Evolutionary conservation across 2,329 filamentous ascomycete genomes (phyloP), one percentile per base, ranked within the genome.

Genomic region (Decorospora gaudefroyi): DNA sequence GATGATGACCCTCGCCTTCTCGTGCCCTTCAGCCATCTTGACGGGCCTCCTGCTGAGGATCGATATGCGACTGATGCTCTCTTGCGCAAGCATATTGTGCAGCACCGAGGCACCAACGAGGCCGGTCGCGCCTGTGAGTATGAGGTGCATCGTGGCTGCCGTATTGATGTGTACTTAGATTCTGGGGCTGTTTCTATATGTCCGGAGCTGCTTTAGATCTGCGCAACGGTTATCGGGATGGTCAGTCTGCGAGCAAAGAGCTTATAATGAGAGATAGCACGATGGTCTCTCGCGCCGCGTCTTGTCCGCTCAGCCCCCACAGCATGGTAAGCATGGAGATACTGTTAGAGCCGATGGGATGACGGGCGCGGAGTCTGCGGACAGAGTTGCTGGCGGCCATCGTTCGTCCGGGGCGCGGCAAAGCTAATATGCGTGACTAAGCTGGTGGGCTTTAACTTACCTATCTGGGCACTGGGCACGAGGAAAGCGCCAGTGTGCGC

Each of bases 1-100:
- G 12, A 85, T 72, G 50, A 90, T 83, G 42, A 89, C 81, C 16
- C 80, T 78, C 46, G 83, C 76, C 49, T 85, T 82, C 12, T 57
- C 76, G 50, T 87, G 79, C 9, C 71, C 71, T 15, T 85, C 79
- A 12, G 79, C 82, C 74, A 86, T 80, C 2, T 77, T 73, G 1
- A 90, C 82, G 0, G 84, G 82, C 8, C 82, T 75, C 10, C 87
- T 78, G 49, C 78, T 83, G 34, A 90, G 76, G 57, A 91, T 81
- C 15, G 84, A 84, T 60, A 90, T 81, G 56, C 81, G 83, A 34
- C 78, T 80, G 43, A 89, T 73, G 25, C 76, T 73, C 31, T 72
- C 59, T 27, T 65, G 64, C 1, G 53, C 55, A 10, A 75, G 61
- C 59, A 72, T 67, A 21, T 64, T 57, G 17, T 67, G 53, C 15